These are phyloP conservation scores for Blastocystis sp. DNA, from an alignment of 352 stramenopile species.

Conservation along the genomic window DNA sequence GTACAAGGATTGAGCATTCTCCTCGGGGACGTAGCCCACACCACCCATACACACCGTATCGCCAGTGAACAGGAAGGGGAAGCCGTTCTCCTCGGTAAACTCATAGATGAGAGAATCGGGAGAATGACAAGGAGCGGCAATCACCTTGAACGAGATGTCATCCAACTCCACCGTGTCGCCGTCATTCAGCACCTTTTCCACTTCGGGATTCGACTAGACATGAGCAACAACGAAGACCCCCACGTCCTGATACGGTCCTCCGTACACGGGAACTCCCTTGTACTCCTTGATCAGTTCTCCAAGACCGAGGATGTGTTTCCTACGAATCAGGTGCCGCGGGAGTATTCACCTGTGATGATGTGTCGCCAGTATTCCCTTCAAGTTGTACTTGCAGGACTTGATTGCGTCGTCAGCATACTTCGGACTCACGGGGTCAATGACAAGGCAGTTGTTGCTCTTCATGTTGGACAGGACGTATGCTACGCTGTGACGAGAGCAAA, in stretches of 20 bases:
- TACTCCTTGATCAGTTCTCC: constrained; percentile 54
- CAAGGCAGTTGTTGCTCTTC: constrained; percentile 39
- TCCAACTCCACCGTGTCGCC: constrained; percentile 32
- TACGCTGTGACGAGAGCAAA: background rate
- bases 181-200: constrained; percentile 22
- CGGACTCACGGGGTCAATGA: constrained; percentile 34
- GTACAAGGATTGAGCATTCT: constrained; percentile 39
- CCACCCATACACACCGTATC: constrained; percentile 41
- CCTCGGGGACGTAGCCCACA: constrained; percentile 47
- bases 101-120: constrained; percentile 70
- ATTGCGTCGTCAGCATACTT: constrained; percentile 53
- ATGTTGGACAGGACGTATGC: constrained; percentile 46
- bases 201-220: constrained; percentile 27
- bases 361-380: constrained; percentile 38
- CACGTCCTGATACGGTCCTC: constrained; percentile 24
- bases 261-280: constrained; percentile 19
- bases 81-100: constrained; percentile 49
- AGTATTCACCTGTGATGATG: constrained; percentile 47
- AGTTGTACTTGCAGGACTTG: background rate
- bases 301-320: constrained; percentile 51
- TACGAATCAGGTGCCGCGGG: background rate
- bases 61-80: constrained; percentile 68
- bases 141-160: constrained; percentile 63
- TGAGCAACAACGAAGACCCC: background rate
- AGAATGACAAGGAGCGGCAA: constrained; percentile 44